A percentile compares a stretch with the other conserved stretches of the same genome.
phyloP scores from a whole-genome alignment of 495 filamentous ascomycete genomes.

The Xylaria longipes region DNA sequence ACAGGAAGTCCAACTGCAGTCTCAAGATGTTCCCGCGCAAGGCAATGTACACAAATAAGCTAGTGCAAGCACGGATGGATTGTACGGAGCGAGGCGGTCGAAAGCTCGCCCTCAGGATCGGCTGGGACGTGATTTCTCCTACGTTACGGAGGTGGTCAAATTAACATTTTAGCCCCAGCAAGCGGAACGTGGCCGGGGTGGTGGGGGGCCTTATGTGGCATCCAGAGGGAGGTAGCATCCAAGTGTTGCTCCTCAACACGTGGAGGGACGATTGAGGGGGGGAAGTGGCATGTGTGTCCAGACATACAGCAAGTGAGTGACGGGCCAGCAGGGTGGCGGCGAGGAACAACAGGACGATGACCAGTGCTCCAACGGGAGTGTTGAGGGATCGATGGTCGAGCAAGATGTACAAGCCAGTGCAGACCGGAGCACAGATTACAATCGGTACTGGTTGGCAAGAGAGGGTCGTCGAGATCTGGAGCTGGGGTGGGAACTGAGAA shows the following conservation, averaged over 20 bases:
- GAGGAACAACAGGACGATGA: constrained; percentile 14
- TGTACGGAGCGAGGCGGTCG: constrained; percentile 4
- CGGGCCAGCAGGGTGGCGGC: constrained; percentile 11
- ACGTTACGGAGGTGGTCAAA: constrained; percentile 7
- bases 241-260: constrained; percentile 10
- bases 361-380: background rate
- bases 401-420: constrained; percentile 12
- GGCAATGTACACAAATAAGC: background rate
- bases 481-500: background rate
- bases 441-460: background rate
- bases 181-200: constrained; percentile 14
- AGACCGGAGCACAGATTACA: background rate
- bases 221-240: constrained; percentile 1
- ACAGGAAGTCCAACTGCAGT: constrained; percentile 14
- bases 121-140: constrained; percentile 4
- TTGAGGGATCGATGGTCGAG: background rate
- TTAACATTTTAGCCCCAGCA: constrained; percentile 21
- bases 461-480: background rate
- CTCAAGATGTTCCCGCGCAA: background rate
- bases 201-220: constrained; percentile 16
- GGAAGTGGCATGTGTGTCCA: constrained; percentile 23
- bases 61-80: background rate
- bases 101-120: background rate
- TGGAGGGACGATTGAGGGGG: constrained; percentile 6
- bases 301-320: constrained; percentile 26